Conservation (phyloP, 2,329 filamentous ascomycete species). For the Colletotrichum sojae region DNA sequence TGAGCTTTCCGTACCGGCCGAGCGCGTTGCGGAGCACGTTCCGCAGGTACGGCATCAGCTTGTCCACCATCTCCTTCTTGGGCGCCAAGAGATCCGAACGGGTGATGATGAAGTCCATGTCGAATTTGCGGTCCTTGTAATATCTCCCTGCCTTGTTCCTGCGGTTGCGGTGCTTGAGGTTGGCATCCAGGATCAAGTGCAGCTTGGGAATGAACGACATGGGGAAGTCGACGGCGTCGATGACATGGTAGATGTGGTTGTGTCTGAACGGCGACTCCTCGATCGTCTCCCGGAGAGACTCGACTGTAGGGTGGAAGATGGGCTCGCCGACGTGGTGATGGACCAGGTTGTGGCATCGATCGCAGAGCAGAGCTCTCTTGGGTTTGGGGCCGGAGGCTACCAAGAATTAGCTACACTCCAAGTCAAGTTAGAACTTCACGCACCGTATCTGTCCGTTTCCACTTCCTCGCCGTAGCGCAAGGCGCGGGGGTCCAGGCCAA, state of each 20-base stretch:
- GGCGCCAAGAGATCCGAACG: conserved; percentile 88
- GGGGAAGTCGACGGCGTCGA: conserved; percentile 97
- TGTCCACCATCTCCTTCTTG: conserved; percentile 85
- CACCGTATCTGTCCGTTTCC: conserved; percentile 36
- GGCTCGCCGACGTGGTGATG: conserved; percentile 81
- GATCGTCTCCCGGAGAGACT: conserved; percentile 86
- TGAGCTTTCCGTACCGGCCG: conserved; percentile 74
- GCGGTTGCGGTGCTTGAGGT: conserved; percentile 84
- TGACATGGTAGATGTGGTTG: conserved; percentile 95
- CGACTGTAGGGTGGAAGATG: conserved; percentile 85
- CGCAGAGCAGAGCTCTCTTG: conserved; percentile 75
- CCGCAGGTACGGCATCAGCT: conserved; percentile 86
- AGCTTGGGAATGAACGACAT: conserved; percentile 90
- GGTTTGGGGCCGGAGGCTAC: conserved; percentile 20
- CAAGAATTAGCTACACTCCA: conserved; percentile 5
- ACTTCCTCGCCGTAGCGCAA: conserved; percentile 51
- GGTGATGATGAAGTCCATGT: conserved; percentile 93
- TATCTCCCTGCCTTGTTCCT: conserved; percentile 79
- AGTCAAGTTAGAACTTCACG: background rate
- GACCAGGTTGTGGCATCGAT: conserved; percentile 86
- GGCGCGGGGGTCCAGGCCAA: conserved; percentile 61
- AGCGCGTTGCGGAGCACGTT: conserved; percentile 84
- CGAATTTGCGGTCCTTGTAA: conserved; percentile 76
- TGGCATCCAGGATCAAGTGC: conserved; percentile 78
- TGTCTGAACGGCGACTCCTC: conserved; percentile 89